Evolutionary conservation across 257 asterid species (phyloP).

Genomic region (Scutellaria minor): DNA sequence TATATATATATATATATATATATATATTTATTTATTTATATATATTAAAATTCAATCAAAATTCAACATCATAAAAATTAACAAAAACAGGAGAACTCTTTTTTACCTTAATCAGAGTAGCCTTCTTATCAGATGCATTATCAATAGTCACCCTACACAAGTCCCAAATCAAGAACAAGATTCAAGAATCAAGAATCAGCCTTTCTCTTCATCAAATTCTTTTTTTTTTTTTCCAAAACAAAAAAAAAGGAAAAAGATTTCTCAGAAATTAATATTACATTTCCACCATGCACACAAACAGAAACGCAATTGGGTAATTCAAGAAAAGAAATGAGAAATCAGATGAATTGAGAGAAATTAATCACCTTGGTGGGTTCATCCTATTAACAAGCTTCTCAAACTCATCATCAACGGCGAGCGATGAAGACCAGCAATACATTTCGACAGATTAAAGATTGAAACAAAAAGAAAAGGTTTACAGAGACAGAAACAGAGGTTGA

Average conservation of each 20-base stretch:
- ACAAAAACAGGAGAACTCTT: background rate
- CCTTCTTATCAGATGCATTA: conserved; percentile 47
- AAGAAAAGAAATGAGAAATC: background rate
- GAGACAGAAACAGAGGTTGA: conserved; percentile 7
- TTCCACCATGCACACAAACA: conserved; percentile 17
- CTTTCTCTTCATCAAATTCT: background rate
- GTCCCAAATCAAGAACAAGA: conserved; percentile 34
- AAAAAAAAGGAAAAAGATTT: too few relatives aligned
- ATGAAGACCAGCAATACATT: conserved; percentile 68
- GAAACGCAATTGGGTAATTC: background rate
- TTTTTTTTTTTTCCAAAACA: too few relatives aligned
- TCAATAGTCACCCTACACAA: conserved; percentile 51
- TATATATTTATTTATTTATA: too few relatives aligned
- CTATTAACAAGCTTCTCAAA: conserved; percentile 77
- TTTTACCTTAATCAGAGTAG: conserved; percentile 50
- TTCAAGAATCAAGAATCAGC: conserved; percentile 12
- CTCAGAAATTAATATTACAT: background rate
- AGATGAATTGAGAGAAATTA: conserved; percentile 1
- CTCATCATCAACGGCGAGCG: conserved; percentile 69
- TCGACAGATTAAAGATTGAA: background rate
- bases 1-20: too few relatives aligned
- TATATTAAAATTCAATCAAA: background rate
- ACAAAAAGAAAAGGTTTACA: background rate
- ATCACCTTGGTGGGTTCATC: conserved; percentile 85
- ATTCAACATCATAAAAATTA: background rate